phyloP scores from a whole-genome alignment of 768 basidiomycete species.

The Trametes gibbosa region DNA sequence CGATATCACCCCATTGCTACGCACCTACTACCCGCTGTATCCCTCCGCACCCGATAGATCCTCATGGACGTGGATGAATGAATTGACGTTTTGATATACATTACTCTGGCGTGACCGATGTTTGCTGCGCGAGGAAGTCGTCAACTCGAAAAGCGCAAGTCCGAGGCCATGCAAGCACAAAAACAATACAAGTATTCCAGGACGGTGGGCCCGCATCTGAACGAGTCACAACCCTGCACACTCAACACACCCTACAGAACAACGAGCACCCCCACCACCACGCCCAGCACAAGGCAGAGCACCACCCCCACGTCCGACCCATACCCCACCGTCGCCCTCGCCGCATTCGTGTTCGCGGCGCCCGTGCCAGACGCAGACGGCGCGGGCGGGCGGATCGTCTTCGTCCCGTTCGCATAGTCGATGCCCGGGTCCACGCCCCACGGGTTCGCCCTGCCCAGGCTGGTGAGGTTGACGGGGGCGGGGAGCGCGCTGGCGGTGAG shows the following conservation, averaged over 20 bases:
- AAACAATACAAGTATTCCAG: too few relatives aligned
- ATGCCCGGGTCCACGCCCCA: slow-evolving; percentile 19
- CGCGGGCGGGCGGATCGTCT: slow-evolving; percentile 9
- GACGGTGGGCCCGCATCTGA: too few relatives aligned
- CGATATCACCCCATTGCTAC: background rate
- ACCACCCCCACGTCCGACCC: background rate
- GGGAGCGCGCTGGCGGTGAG: slow-evolving; percentile 36
- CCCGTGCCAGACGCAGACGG: background rate
- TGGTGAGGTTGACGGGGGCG: slow-evolving; percentile 41
- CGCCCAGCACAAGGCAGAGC: slow-evolving; percentile 1
- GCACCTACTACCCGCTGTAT: background rate
- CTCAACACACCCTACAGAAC: background rate
- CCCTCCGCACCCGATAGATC: background rate
- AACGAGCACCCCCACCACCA: background rate
- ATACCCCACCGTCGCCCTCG: background rate
- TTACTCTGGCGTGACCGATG: too few relatives aligned
- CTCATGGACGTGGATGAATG: background rate
- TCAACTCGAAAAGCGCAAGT: too few relatives aligned
- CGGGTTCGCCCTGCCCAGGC: slow-evolving; percentile 26
- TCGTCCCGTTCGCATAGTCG: slow-evolving; percentile 18
- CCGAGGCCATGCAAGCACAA: too few relatives aligned
- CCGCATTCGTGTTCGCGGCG: background rate
- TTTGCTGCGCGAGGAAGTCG: too few relatives aligned
- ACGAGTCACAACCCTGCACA: too few relatives aligned
- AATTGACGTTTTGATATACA: background rate